Conservation (phyloP, 306 rosid species). For the Oemleria cerasiformis region DNA sequence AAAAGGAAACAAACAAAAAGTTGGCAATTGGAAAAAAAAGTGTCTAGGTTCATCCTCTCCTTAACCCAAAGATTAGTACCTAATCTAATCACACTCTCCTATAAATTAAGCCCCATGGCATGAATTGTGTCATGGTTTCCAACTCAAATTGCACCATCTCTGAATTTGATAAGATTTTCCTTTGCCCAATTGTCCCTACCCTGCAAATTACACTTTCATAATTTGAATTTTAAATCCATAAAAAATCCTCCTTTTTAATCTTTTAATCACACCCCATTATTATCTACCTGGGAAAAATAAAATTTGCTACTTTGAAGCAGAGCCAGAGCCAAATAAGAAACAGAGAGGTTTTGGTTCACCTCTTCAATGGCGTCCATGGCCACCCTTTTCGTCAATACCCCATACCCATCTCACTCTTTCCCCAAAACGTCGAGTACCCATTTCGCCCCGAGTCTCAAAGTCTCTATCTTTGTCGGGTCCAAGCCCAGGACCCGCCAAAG, state of each 20-base stretch:
- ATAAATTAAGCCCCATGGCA: slow-evolving; percentile 6
- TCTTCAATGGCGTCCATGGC: slow-evolving; percentile 94
- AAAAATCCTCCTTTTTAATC: not conserved
- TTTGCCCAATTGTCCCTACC: slow-evolving; percentile 1
- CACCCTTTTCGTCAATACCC: slow-evolving; percentile 43
- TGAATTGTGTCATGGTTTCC: slow-evolving; percentile 6
- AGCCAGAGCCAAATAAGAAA: not conserved
- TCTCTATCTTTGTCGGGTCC: slow-evolving; percentile 21
- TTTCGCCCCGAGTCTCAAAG: slow-evolving; percentile 37
- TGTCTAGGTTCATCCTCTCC: slow-evolving; percentile 47
- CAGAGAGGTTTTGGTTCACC: slow-evolving; percentile 15
- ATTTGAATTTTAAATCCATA: not conserved
- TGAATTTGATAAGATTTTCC: slow-evolving; percentile 10
- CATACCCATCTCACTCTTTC: slow-evolving; percentile 39
- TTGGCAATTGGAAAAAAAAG: not conserved
- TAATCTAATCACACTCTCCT: not conserved
- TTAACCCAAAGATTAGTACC: not conserved
- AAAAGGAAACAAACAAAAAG: not conserved
- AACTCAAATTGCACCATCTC: slow-evolving; percentile 13
- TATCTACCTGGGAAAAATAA: not conserved
- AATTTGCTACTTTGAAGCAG: slow-evolving; percentile 2
- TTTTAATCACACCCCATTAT: slow-evolving; percentile 1
- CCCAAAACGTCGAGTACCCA: slow-evolving; percentile 40
- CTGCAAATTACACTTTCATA: not conserved
- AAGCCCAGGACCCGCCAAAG: slow-evolving; percentile 23